Conservation (phyloP, 129 eudicot species). For the Saussurea involucrata region DNA sequence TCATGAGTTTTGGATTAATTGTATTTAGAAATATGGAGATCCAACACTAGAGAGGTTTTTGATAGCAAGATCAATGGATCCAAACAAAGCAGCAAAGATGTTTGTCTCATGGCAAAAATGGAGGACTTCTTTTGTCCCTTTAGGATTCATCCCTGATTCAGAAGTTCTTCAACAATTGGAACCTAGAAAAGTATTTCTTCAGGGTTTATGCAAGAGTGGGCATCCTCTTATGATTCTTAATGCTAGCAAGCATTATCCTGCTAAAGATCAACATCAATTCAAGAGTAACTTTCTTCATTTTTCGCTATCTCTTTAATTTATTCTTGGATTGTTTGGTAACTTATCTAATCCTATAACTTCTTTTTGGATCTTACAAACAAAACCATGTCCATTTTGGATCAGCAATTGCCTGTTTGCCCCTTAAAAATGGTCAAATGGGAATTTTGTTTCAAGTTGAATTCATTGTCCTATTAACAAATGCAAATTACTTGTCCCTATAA, state of each 20-base stretch:
- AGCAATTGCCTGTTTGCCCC: background rate
- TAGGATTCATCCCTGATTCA: slow-evolving; percentile 40
- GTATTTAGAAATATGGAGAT: slow-evolving; percentile 38
- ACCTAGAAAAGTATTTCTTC: slow-evolving; percentile 32
- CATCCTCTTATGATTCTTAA: slow-evolving; percentile 33
- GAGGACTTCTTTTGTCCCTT: slow-evolving; percentile 48
- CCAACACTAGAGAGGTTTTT: slow-evolving; percentile 48
- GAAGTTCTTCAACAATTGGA: slow-evolving; percentile 39
- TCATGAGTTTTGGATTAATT: background rate
- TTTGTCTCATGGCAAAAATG: slow-evolving; percentile 52
- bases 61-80: slow-evolving; percentile 52
- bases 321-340: background rate
- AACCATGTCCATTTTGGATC: background rate
- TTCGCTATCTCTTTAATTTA: background rate
- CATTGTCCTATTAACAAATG: background rate
- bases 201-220: slow-evolving; percentile 36
- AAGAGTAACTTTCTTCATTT: slow-evolving; percentile 32
- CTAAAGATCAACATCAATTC: slow-evolving; percentile 43
- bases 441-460: background rate
- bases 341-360: background rate
- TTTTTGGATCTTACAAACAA: background rate
- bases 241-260: slow-evolving; percentile 36
- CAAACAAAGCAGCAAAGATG: slow-evolving; percentile 56
- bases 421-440: background rate
- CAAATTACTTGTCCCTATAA: background rate